These are phyloP conservation scores for Juncus inflexus DNA, from an alignment of 176 grass and related monocot genomes.

Conservation along the genomic window DNA sequence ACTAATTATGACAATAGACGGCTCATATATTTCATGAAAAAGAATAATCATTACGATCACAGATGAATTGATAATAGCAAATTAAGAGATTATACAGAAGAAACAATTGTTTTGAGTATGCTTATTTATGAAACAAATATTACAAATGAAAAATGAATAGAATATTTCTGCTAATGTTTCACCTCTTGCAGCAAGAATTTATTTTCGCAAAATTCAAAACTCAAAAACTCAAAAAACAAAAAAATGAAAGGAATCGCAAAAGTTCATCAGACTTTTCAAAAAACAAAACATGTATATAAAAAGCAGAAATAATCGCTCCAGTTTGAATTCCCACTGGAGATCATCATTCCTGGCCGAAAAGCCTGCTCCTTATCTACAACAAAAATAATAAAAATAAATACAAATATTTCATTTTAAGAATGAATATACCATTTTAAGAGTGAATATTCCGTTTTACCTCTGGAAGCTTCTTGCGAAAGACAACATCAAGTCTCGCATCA, in stretches of 20 bases:
- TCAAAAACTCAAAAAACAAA: conserved; percentile 2
- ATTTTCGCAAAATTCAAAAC: neutral
- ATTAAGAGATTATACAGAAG: too few species aligned
- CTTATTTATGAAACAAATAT: too few species aligned
- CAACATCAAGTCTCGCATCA: conserved; percentile 77
- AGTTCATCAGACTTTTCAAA: conserved; percentile 17
- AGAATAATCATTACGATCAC: too few species aligned
- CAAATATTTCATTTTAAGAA: too few species aligned
- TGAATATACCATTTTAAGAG: conserved; percentile 2
- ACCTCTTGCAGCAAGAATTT: too few species aligned
- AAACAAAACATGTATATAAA: conserved; percentile 1
- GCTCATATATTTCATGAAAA: too few species aligned
- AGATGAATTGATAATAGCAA: too few species aligned
- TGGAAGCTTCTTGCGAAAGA: conserved; percentile 81
- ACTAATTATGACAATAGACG: too few species aligned
- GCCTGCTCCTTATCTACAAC: conserved; percentile 63
- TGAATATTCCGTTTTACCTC: conserved; percentile 41
- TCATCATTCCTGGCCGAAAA: conserved; percentile 36
- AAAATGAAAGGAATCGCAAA: conserved; percentile 5
- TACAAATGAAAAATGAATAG: too few species aligned
- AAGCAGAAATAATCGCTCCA: conserved; percentile 2
- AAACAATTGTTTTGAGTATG: too few species aligned
- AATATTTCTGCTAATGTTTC: too few species aligned
- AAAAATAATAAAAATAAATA: conserved; percentile 7
- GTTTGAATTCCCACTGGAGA: conserved; percentile 18